Evolutionary conservation across 1,139 yeast species (phyloP), one percentile per base, ranked within the genome.

Genomic region (Saccharomyces hybrid): DNA sequence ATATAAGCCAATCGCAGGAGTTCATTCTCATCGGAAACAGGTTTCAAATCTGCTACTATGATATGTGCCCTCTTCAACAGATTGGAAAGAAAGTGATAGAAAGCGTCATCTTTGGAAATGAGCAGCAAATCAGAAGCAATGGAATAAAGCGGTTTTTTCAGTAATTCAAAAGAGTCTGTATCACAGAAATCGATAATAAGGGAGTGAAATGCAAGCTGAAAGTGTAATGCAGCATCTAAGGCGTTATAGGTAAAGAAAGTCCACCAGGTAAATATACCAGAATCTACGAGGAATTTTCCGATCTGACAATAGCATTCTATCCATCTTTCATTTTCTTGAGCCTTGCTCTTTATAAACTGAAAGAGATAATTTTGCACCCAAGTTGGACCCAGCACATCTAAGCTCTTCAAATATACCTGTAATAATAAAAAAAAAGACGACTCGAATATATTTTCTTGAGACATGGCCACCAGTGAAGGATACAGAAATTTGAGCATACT

Each of bases 181-280:
- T 67, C 71, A 49, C 68, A 61, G 6, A 57, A 54, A 25, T 55
- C 52, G 2, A 64, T 42, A 5, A 64, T 44, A 34, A 58, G 58
- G 23, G 58, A 55, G 46, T 58, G 55, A 44, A 26, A 38, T 4
- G 28, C 46, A 32, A 65, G 67, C 32, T 54, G 57, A 3, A 64
- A 34, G 29, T 55, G 53, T 7, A 58, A 53, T 7, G 53, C 48
- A 1, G 56, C 55, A 5, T 58, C 57, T 42, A 66, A 51, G 5
- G 56, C 57, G 51, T 62, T 64, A 51, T 64, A 68, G 28, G 59
- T 57, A 23, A 61, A 55, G 42, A 67, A 62, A 1, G 65, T 56
- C 72, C 71, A 68, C 70, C 70, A 66, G 2, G 67, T 59, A 14
- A 64, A 54, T 7, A 56, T 57, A 46, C 61, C 56, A 25, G 52